These are phyloP conservation scores for Kwoniella dendrophila DNA, from an alignment of 768 basidiomycete genomes.

Conservation along the genomic window DNA sequence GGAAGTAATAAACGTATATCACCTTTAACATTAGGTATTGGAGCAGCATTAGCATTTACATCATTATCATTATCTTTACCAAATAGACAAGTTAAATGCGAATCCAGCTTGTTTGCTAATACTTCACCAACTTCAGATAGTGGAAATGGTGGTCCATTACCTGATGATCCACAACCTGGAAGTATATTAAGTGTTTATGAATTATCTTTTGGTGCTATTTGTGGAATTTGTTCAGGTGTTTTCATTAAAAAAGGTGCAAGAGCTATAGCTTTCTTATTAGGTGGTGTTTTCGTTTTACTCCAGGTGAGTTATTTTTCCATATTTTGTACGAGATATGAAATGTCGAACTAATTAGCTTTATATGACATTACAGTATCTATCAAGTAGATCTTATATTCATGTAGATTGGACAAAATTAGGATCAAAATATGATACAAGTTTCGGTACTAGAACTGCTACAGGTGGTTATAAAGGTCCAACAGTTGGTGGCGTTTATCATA, in stretches of 20 bases:
- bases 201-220: constrained; percentile 82
- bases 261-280: constrained; percentile 78
- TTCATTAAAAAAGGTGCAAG: constrained; percentile 95
- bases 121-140: background rate
- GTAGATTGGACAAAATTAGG: constrained; percentile 77
- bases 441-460: constrained; percentile 67
- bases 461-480: constrained; percentile 65
- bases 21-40: constrained; percentile 22
- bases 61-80: constrained; percentile 6
- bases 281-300: constrained; percentile 84
- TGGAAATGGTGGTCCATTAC: background rate
- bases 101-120: constrained; percentile 6
- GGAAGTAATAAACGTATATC: constrained; percentile 6
- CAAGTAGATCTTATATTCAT: constrained; percentile 69
- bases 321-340: background rate
- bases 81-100: constrained; percentile 17
- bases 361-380: constrained; percentile 67
- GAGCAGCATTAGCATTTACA: constrained; percentile 16
- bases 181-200: constrained; percentile 81
- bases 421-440: constrained; percentile 69
- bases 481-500: constrained; percentile 66
- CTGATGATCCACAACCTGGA: constrained; percentile 33
- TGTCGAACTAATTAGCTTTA: background rate
- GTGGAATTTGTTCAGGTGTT: constrained; percentile 85
- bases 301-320: constrained; percentile 64